Percentiles rank a stretch among this genome's conserved stretches.
These are phyloP conservation scores for Colletotrichum spinosum DNA, from an alignment of 2,329 filamentous ascomycete species.

Conservation along the genomic window DNA sequence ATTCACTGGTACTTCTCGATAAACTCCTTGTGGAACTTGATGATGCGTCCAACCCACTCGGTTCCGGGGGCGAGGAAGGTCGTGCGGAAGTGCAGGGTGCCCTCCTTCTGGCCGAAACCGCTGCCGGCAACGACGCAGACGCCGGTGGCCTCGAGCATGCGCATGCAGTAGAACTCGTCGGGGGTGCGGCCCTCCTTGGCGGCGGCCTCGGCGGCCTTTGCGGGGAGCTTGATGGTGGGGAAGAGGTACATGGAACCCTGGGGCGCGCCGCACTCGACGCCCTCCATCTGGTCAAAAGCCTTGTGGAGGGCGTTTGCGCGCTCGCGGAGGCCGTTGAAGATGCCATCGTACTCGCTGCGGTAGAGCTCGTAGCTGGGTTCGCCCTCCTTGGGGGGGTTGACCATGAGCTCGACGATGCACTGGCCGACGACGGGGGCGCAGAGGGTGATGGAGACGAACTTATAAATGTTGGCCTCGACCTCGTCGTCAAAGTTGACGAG, in stretches of 20 bases:
- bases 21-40: slow-evolving; percentile 92
- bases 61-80: slow-evolving; percentile 97
- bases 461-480: slow-evolving; percentile 96
- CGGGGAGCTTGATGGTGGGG: slow-evolving; percentile 86
- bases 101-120: slow-evolving; percentile 94
- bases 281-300: slow-evolving; percentile 95
- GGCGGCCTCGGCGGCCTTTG: slow-evolving; percentile 82
- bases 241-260: slow-evolving; percentile 99
- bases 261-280: slow-evolving; percentile 88
- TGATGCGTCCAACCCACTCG: slow-evolving; percentile 89
- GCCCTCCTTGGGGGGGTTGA: slow-evolving; percentile 89
- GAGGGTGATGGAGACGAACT: slow-evolving; percentile 96
- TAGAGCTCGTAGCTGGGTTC: slow-evolving; percentile 89
- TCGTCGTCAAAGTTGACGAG: slow-evolving; percentile 87
- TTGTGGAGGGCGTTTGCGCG: slow-evolving; percentile 88
- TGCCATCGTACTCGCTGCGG: slow-evolving; percentile 84
- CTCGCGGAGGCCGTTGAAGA: slow-evolving; percentile 81
- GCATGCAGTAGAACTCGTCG: slow-evolving; percentile 95
- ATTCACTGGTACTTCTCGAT: slow-evolving; percentile 79
- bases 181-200: slow-evolving; percentile 77
- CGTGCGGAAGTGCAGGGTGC: slow-evolving; percentile 92
- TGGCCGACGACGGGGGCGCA: slow-evolving; percentile 96
- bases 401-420: slow-evolving; percentile 97
- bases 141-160: slow-evolving; percentile 91
- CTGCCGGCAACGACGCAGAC: slow-evolving; percentile 93